Conservation (phyloP, 345 rosid genomes). For the Gossypium rotundifolium region DNA sequence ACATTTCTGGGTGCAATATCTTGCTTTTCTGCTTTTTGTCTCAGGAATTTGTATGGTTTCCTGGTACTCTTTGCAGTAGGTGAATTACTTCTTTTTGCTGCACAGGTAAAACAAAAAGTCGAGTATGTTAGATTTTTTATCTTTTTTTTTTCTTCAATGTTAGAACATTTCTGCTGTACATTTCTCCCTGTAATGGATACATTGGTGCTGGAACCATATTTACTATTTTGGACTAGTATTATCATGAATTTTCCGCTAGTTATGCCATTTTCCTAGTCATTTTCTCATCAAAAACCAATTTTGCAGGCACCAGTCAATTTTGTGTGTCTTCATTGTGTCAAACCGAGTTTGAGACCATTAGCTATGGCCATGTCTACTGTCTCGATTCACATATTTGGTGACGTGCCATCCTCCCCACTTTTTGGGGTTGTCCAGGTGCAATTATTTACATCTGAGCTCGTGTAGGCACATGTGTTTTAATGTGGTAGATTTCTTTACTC, state of each 20-base stretch:
- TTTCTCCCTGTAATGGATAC: neutral
- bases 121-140: neutral
- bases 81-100: slow-evolving; percentile 82
- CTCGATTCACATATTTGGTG: slow-evolving; percentile 87
- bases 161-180: neutral
- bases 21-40: slow-evolving; percentile 80
- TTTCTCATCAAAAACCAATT: neutral
- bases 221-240: neutral
- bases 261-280: neutral
- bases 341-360: slow-evolving; percentile 82
- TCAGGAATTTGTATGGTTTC: slow-evolving; percentile 66
- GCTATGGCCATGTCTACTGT: slow-evolving; percentile 95
- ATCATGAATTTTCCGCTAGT: slow-evolving; percentile 2
- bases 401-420: slow-evolving; percentile 97
- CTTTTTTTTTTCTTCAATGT: slow-evolving; percentile 8
- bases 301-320: slow-evolving; percentile 87
- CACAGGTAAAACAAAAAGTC: slow-evolving; percentile 57
- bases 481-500: neutral
- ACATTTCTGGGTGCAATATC: slow-evolving; percentile 72
- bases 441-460: neutral
- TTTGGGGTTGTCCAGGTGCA: slow-evolving; percentile 85
- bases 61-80: slow-evolving; percentile 70
- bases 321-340: slow-evolving; percentile 83
- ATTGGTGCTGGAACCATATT: neutral
- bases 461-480: neutral